Evolutionary conservation across 2,329 filamentous ascomycete species (phyloP).

Genomic region (Ilyonectria sp.): DNA sequence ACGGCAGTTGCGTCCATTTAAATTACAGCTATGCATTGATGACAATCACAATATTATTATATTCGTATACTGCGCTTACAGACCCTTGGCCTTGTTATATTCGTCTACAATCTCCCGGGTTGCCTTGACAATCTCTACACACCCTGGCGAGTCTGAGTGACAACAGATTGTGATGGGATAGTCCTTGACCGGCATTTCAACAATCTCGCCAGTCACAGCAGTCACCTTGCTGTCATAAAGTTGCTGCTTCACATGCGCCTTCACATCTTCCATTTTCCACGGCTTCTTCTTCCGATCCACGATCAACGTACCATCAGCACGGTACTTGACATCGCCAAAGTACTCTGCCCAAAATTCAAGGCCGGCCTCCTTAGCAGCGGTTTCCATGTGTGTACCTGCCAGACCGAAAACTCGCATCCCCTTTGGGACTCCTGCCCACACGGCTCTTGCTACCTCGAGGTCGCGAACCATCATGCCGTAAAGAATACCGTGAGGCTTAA

Average conservation of each 20-base stretch:
- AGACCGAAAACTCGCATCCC: constrained; percentile 47
- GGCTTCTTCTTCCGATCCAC: constrained; percentile 70
- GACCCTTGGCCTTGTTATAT: constrained; percentile 52
- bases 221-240: constrained; percentile 58
- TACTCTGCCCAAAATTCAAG: constrained; percentile 48
- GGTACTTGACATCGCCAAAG: constrained; percentile 49
- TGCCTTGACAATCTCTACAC: constrained; percentile 59
- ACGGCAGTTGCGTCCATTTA: too few species aligned
- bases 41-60: too few species aligned
- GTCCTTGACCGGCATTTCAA: constrained; percentile 56
- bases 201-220: constrained; percentile 56
- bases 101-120: constrained; percentile 57
- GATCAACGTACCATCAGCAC: constrained; percentile 41
- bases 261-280: constrained; percentile 55
- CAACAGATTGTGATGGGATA: constrained; percentile 61
- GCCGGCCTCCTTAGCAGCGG: constrained; percentile 40
- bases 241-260: constrained; percentile 59
- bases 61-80: background rate
- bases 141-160: constrained; percentile 63
- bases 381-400: constrained; percentile 47
- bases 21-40: too few species aligned
- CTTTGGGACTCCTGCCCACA: constrained; percentile 44
- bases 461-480: constrained; percentile 50
- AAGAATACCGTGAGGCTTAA: constrained; percentile 45
- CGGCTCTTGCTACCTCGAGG: constrained; percentile 42